A percentile compares a stretch with the other conserved stretches of the same genome.
Evolutionary conservation across 2,329 filamentous ascomycete genomes (phyloP).

Genomic region (Teratosphaeria gauchensis): DNA sequence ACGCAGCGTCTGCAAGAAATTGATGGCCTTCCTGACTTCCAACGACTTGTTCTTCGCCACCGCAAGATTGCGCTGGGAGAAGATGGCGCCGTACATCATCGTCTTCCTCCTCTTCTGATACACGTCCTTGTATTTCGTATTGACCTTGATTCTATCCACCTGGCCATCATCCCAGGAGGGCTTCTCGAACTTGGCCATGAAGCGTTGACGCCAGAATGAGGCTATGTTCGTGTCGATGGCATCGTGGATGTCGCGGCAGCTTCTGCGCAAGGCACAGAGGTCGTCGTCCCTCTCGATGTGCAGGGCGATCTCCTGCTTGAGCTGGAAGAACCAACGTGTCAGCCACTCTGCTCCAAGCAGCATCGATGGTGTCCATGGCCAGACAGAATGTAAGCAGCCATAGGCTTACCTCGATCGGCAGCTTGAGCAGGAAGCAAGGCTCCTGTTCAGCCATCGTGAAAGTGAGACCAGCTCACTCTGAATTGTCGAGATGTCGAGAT

Average conservation of each 20-base stretch:
- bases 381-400: not conserved
- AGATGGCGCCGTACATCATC: conserved; percentile 18
- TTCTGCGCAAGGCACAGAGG: conserved; percentile 30
- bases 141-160: conserved; percentile 10
- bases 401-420: not conserved
- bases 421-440: not conserved
- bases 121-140: conserved; percentile 24
- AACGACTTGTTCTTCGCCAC: conserved; percentile 14
- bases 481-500: not conserved
- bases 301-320: conserved; percentile 31
- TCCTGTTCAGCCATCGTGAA: not conserved
- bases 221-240: conserved; percentile 31
- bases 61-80: conserved; percentile 6
- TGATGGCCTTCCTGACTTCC: conserved; percentile 1
- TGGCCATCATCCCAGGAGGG: conserved; percentile 8
- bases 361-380: no score
- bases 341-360: not conserved
- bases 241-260: conserved; percentile 31
- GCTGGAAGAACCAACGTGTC: conserved; percentile 16
- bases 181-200: conserved; percentile 33
- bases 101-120: conserved; percentile 27
- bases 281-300: conserved; percentile 34
- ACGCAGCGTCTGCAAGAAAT: conserved; percentile 28
- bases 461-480: not conserved
- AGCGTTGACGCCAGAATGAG: conserved; percentile 41